Evolutionary conservation across 805 yeast genomes (phyloP).

Genomic region (Yarrowia sp.): DNA sequence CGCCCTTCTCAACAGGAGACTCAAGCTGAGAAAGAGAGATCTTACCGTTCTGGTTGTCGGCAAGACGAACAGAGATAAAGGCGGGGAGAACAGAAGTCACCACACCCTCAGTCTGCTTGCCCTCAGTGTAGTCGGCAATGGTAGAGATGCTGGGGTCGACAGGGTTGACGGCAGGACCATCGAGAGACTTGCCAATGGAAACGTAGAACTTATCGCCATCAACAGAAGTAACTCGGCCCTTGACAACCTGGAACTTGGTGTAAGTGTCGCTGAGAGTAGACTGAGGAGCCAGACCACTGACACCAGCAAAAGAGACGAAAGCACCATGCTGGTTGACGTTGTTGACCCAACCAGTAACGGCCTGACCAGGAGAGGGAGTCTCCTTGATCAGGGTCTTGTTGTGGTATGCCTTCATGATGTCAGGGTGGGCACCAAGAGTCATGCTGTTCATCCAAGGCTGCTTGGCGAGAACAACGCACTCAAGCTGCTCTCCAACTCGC

Average conservation of each 20-base stretch:
- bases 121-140: slow-evolving; percentile 55
- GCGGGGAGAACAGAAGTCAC: slow-evolving; percentile 65
- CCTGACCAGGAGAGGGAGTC: slow-evolving; percentile 48
- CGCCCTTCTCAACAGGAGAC: slow-evolving; percentile 60
- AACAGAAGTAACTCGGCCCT: slow-evolving; percentile 69
- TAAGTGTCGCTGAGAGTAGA: slow-evolving; percentile 51
- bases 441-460: slow-evolving; percentile 60
- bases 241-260: slow-evolving; percentile 57
- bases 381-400: slow-evolving; percentile 54
- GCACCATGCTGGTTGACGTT: slow-evolving; percentile 78
- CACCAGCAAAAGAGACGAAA: slow-evolving; percentile 77
- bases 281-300: slow-evolving; percentile 81
- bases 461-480: slow-evolving; percentile 63
- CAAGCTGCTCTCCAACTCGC: slow-evolving; percentile 57
- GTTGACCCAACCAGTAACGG: slow-evolving; percentile 70
- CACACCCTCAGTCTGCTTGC: slow-evolving; percentile 57
- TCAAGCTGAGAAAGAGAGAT: slow-evolving; percentile 68
- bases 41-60: slow-evolving; percentile 77
- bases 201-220: slow-evolving; percentile 51
- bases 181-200: slow-evolving; percentile 54
- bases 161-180: slow-evolving; percentile 55
- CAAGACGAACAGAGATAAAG: slow-evolving; percentile 70
- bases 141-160: slow-evolving; percentile 53
- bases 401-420: slow-evolving; percentile 62
- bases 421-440: slow-evolving; percentile 60